Evolutionary conservation across 495 filamentous ascomycete genomes (phyloP).

Genomic region (Saxophila tyrrhenica): DNA sequence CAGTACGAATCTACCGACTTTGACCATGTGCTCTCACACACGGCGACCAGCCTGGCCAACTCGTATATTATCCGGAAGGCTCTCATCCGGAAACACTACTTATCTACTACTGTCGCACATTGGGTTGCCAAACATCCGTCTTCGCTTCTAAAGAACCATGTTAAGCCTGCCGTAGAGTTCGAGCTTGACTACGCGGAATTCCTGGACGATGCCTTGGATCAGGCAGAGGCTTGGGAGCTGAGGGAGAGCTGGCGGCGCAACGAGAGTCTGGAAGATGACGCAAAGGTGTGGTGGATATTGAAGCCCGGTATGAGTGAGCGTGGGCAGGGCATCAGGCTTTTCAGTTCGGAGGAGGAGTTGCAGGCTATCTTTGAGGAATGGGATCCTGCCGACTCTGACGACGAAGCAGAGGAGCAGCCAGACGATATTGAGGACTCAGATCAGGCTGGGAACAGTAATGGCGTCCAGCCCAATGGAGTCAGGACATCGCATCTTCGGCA

Average conservation of each 20-base stretch:
- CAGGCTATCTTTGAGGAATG: slow-evolving; percentile 79
- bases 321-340: slow-evolving; percentile 83
- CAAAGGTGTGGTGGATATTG: slow-evolving; percentile 88
- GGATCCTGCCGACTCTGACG: slow-evolving; percentile 44
- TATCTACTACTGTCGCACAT: slow-evolving; percentile 63
- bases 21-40: slow-evolving; percentile 50
- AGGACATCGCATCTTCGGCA: slow-evolving; percentile 86
- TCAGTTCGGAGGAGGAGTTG: slow-evolving; percentile 69
- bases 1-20: slow-evolving; percentile 84
- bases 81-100: slow-evolving; percentile 91
- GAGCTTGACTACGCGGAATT: slow-evolving; percentile 97
- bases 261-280: slow-evolving; percentile 29
- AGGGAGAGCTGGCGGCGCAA: slow-evolving; percentile 63
- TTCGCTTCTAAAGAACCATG: slow-evolving; percentile 51
- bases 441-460: slow-evolving; percentile 5
- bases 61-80: slow-evolving; percentile 93
- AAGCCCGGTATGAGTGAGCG: slow-evolving; percentile 97
- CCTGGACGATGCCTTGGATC: slow-evolving; percentile 68
- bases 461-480: slow-evolving; percentile 41
- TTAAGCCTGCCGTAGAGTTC: slow-evolving; percentile 67
- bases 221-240: slow-evolving; percentile 75
- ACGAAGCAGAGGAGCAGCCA: slow-evolving; percentile 46
- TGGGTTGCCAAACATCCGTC: slow-evolving; percentile 74
- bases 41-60: slow-evolving; percentile 53
- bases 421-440: slow-evolving; percentile 33